These are phyloP conservation scores for Hydrangea macrophylla DNA, from an alignment of 148 eudicot species.

Conservation along the genomic window DNA sequence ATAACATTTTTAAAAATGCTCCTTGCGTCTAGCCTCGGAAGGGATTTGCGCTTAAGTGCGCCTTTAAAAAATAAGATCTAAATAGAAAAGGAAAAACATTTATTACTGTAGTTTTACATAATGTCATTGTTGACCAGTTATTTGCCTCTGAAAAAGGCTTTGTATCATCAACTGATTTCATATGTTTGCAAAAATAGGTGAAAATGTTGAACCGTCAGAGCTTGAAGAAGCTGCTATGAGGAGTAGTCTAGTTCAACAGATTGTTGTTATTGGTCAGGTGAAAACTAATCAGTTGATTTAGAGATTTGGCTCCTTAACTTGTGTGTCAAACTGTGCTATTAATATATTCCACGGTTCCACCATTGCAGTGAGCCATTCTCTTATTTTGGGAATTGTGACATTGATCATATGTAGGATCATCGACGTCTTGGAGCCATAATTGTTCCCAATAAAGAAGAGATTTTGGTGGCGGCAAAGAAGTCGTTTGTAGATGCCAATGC, in stretches of 20 bases:
- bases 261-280: constrained; percentile 93
- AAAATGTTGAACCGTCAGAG: constrained; percentile 92
- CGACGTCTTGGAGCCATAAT: constrained; percentile 91
- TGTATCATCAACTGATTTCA: constrained; percentile 8
- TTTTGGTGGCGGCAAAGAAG: constrained; percentile 46
- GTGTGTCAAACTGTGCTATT: background rate
- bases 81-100: no score
- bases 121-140: no score
- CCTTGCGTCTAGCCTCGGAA: no score
- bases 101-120: no score
- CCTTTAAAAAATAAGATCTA: no score
- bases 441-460: constrained; percentile 87
- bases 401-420: constrained; percentile 51
- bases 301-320: background rate
- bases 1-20: no score
- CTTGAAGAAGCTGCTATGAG: constrained; percentile 93
- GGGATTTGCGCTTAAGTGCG: no score
- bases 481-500: constrained; percentile 40
- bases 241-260: constrained; percentile 79
- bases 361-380: background rate
- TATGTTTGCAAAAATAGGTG: constrained; percentile 48
- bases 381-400: background rate
- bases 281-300: background rate
- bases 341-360: background rate
- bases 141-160: background rate